Evolutionary conservation across 768 basidiomycete genomes (phyloP), one percentile per base, ranked within the genome.

Genomic region (Russula earlei): DNA sequence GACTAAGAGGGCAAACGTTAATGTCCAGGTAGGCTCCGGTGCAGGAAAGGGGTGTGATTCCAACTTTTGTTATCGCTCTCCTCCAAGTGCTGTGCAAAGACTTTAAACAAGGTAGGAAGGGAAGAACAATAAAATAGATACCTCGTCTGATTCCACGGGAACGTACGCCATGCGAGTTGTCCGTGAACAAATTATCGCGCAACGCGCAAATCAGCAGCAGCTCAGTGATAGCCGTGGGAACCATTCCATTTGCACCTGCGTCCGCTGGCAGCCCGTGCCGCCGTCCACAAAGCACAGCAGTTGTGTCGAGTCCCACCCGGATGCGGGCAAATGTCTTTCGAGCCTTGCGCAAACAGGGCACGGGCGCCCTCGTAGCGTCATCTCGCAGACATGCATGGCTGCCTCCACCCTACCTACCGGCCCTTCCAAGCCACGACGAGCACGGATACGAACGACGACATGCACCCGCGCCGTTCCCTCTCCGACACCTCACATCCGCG

Each of bases 131-230:
- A 19, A 14, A 43, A n/a, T 24, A 15, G 8, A 65, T 64, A 84
- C 84, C 49, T 87, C 85, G 67, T 87, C 85, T 27, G 78, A 73
- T 58, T 85, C 84, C 55, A 87, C 81, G 52, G 82, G 74, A 46
- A 87, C 81, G 65, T 87, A 87, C 51, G 84, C 82, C 85, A 86
- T 85, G 19, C n/a, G n/a, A n/a, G n/a, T n/a, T n/a, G n/a, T n/a
- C n/a, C n/a, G n/a, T n/a, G n/a, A n/a, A n/a, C n/a, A n/a, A n/a
- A n/a, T n/a, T n/a, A n/a, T n/a, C n/a, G n/a, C n/a, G n/a, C n/a
- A n/a, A n/a, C n/a, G n/a, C n/a, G n/a, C n/a, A n/a, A n/a, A n/a
- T 3, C n/a, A 6, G n/a, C 19, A 40, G 29, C 10, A 10, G 27
- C 7, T 5, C 29, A 31, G 10, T n/a, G 29, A 5, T 9, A 24